Evolutionary conservation across 768 basidiomycete genomes (phyloP).

Genomic region (Phaeotremella skinneri): DNA sequence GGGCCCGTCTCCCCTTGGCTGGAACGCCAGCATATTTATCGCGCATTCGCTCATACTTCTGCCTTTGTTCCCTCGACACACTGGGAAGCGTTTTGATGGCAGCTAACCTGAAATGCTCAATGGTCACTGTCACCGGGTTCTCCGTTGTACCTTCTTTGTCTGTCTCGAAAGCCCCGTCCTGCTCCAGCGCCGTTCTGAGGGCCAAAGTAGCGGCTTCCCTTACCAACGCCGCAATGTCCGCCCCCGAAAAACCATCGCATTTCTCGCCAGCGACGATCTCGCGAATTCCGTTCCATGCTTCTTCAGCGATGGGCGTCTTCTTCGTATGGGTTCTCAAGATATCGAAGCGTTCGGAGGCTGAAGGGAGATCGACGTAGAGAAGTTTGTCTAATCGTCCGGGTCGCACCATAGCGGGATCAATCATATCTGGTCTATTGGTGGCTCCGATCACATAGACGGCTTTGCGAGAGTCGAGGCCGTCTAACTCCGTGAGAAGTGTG

Average conservation of each 20-base stretch:
- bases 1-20: slow-evolving; percentile 41
- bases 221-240: slow-evolving; percentile 82
- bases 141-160: slow-evolving; percentile 55
- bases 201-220: slow-evolving; percentile 88
- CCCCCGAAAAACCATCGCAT: slow-evolving; percentile 88
- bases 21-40: slow-evolving; percentile 77
- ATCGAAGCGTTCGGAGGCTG: slow-evolving; percentile 69
- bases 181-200: slow-evolving; percentile 58
- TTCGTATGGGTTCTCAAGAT: slow-evolving; percentile 73
- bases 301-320: slow-evolving; percentile 65
- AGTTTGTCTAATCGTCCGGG: slow-evolving; percentile 92
- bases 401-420: slow-evolving; percentile 97
- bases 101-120: slow-evolving; percentile 70
- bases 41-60: slow-evolving; percentile 75
- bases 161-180: slow-evolving; percentile 65
- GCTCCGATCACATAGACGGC: slow-evolving; percentile 91
- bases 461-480: slow-evolving; percentile 82
- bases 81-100: slow-evolving; percentile 80
- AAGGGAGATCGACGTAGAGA: slow-evolving; percentile 85
- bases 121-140: slow-evolving; percentile 54
- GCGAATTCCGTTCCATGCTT: slow-evolving; percentile 49
- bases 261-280: slow-evolving; percentile 58
- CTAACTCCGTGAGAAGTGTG: slow-evolving; percentile 88
- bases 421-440: slow-evolving; percentile 94
- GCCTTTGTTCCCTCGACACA: slow-evolving; percentile 74